A percentile compares a stretch with the other conserved stretches of the same genome.
Conservation (phyloP, 352 stramenopile species). For the Elongisporangium anandrum region DNA sequence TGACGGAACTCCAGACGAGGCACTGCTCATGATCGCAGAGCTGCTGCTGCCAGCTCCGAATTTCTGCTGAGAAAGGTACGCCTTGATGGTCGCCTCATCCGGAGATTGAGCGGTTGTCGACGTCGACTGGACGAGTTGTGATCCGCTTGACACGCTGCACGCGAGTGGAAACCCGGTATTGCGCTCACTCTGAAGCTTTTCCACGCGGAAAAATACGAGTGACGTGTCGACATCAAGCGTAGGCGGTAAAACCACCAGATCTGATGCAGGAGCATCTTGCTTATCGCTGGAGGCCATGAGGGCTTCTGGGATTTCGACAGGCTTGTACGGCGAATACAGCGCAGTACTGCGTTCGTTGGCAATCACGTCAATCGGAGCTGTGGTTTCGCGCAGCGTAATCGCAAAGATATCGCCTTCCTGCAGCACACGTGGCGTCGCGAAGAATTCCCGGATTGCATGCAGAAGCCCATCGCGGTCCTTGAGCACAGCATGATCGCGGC, state of each 20-base stretch:
- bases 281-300: neutral
- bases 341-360: slow-evolving; percentile 14
- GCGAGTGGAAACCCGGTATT: slow-evolving; percentile 24
- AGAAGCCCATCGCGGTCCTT: slow-evolving; percentile 54
- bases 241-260: slow-evolving; percentile 38
- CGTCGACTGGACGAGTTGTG: slow-evolving; percentile 61
- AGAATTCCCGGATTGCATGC: slow-evolving; percentile 54
- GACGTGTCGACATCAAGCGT: slow-evolving; percentile 50
- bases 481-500: slow-evolving; percentile 46
- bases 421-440: slow-evolving; percentile 51
- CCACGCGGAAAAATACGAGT: slow-evolving; percentile 76
- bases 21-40: neutral
- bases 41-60: slow-evolving; percentile 4
- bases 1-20: slow-evolving; percentile 16
- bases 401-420: slow-evolving; percentile 70
- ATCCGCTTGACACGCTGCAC: slow-evolving; percentile 50
- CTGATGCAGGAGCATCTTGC: slow-evolving; percentile 6
- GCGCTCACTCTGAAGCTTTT: slow-evolving; percentile 34
- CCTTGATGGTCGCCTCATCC: slow-evolving; percentile 49
- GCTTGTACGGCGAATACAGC: slow-evolving; percentile 36
- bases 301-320: slow-evolving; percentile 25
- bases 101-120: slow-evolving; percentile 42
- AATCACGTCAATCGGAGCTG: slow-evolving; percentile 16
- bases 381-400: slow-evolving; percentile 45
- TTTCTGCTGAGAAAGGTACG: slow-evolving; percentile 33